Percentiles rank a stretch among this genome's conserved stretches.
Evolutionary conservation across 2,329 filamentous ascomycete genomes (phyloP).

Genomic region (Penicillium olsonii): DNA sequence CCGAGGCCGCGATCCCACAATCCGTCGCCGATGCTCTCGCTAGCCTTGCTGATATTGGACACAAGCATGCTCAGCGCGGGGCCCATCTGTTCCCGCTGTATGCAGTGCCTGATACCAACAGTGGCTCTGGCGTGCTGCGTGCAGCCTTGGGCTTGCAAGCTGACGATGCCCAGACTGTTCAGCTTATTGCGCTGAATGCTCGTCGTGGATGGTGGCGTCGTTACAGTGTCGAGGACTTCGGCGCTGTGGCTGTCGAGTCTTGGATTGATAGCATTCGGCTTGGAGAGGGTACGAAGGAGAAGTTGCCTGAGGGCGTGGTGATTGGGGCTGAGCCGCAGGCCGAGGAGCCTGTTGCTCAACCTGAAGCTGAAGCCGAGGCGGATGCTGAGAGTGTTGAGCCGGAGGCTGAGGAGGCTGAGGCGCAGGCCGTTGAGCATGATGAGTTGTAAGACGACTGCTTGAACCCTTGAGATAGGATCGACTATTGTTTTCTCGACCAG

Average conservation of each 20-base stretch:
- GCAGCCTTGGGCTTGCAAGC: conserved; percentile 62
- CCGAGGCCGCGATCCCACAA: conserved; percentile 50
- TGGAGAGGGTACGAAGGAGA: conserved; percentile 80
- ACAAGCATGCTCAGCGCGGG: conserved; percentile 69
- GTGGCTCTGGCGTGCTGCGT: conserved; percentile 58
- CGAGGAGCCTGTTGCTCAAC: conserved; percentile 19
- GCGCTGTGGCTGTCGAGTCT: conserved; percentile 64
- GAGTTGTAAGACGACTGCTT: conserved; percentile 34
- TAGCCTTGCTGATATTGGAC: conserved; percentile 70
- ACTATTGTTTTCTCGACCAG: no score
- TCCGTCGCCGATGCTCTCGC: conserved; percentile 56
- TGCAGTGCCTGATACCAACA: conserved; percentile 65
- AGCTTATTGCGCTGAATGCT: conserved; percentile 80
- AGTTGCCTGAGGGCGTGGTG: conserved; percentile 65
- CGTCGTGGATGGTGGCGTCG: conserved; percentile 84
- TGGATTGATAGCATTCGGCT: conserved; percentile 93
- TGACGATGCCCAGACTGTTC: conserved; percentile 53
- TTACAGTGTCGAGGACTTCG: conserved; percentile 57
- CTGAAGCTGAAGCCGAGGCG: conserved; percentile 40
- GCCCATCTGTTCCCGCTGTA: conserved; percentile 81
- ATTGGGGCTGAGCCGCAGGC: conserved; percentile 31
- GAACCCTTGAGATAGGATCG: no score
- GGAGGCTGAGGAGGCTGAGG: conserved; percentile 34
- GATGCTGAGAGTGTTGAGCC: conserved; percentile 34
- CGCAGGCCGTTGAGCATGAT: conserved; percentile 46